These are phyloP conservation scores for Astrephomene gubernaculifera DNA, from an alignment of 139 green algal species.

Conservation along the genomic window DNA sequence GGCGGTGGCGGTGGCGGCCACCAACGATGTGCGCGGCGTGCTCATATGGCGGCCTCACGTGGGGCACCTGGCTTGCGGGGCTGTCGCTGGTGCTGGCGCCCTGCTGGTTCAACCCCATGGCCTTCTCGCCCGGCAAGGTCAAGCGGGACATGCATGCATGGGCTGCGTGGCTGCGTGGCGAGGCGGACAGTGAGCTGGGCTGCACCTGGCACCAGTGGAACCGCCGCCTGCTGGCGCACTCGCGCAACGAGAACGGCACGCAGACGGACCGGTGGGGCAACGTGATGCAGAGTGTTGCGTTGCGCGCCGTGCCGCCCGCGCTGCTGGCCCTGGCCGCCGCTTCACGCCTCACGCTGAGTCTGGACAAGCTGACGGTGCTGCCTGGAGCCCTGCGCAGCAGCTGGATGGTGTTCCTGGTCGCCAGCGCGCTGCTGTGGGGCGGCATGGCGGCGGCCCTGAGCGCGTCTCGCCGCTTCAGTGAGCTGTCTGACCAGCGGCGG, in stretches of 20 bases:
- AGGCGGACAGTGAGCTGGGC: conserved; percentile 55
- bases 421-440: conserved; percentile 33
- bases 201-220: conserved; percentile 58
- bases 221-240: conserved; percentile 46
- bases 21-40: conserved; percentile 27
- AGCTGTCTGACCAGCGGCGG: neutral
- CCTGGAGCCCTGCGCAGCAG: neutral
- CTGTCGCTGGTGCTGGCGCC: conserved; percentile 75
- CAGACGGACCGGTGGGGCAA: conserved; percentile 48
- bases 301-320: conserved; percentile 7
- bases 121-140: conserved; percentile 47
- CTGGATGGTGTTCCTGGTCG: conserved; percentile 24
- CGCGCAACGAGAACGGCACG: conserved; percentile 44
- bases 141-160: conserved; percentile 45
- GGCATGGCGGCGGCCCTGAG: neutral
- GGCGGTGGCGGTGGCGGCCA: conserved; percentile 25
- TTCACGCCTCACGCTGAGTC: conserved; percentile 20
- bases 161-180: conserved; percentile 47
- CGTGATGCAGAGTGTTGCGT: conserved; percentile 22
- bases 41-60: conserved; percentile 56
- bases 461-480: neutral
- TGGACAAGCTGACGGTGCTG: conserved; percentile 16
- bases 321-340: conserved; percentile 49
- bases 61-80: conserved; percentile 74
- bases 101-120: conserved; percentile 75